These are phyloP conservation scores for Cryptosporidium andersoni DNA, from an alignment of 169 alveolate genomes.

Conservation along the genomic window DNA sequence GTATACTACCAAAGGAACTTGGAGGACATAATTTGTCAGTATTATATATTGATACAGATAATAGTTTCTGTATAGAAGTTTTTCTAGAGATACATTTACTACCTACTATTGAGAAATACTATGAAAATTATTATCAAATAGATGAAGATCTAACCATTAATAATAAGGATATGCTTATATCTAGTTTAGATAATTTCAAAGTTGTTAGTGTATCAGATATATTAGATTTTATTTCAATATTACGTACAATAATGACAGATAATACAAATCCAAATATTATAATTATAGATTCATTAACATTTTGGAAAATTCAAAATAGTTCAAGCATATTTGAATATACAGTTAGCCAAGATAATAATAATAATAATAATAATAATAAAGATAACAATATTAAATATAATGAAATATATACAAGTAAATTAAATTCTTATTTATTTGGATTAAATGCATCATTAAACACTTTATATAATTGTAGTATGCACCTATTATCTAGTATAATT, in stretches of 20 bases:
- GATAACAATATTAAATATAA: not conserved
- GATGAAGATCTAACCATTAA: not conserved
- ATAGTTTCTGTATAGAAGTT: slow-evolving; percentile 24
- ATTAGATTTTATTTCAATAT: slow-evolving; percentile 24
- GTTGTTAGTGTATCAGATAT: slow-evolving; percentile 7
- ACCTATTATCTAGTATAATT: too few species aligned
- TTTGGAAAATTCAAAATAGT: slow-evolving; percentile 41
- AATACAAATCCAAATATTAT: slow-evolving; percentile 11
- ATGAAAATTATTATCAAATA: not conserved
- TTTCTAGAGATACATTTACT: slow-evolving; percentile 34
- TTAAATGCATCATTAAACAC: slow-evolving; percentile 22
- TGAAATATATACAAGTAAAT: not conserved
- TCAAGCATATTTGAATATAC: not conserved
- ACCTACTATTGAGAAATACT: slow-evolving; percentile 23
- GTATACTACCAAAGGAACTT: slow-evolving; percentile 28
- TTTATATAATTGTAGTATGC: slow-evolving; percentile 1
- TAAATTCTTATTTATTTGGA: slow-evolving; percentile 21
- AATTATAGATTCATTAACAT: slow-evolving; percentile 41
- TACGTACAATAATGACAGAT: slow-evolving; percentile 1
- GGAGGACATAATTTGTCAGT: slow-evolving; percentile 32
- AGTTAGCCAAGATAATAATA: not conserved
- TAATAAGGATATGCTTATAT: not conserved
- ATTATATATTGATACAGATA: slow-evolving; percentile 31
- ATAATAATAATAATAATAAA: not conserved
- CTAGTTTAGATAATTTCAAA: slow-evolving; percentile 16